Evolutionary conservation across 2,329 filamentous ascomycete species (phyloP).

Genomic region (Hypoxylon sp.): DNA sequence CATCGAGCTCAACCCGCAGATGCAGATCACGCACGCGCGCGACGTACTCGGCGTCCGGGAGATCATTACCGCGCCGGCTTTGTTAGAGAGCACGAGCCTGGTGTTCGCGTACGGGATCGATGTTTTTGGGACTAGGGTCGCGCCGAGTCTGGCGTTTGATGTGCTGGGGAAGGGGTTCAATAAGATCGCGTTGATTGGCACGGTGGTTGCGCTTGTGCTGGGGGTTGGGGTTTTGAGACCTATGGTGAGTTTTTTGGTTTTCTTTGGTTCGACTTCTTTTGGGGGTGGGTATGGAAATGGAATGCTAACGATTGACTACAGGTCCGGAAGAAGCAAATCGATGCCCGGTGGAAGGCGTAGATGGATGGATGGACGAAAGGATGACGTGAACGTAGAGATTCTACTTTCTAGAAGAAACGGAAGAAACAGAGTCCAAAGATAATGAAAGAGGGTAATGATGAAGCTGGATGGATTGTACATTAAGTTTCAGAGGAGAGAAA

Average conservation of each 20-base stretch:
- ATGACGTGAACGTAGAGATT: not conserved
- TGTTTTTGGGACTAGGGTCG: constrained; percentile 86
- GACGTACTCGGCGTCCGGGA: constrained; percentile 82
- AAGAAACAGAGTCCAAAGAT: not conserved
- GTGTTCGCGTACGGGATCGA: constrained; percentile 91
- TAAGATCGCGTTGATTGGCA: constrained; percentile 86
- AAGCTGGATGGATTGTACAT: constrained; percentile 6
- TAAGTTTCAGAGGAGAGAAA: constrained; percentile 1
- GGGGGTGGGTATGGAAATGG: not conserved
- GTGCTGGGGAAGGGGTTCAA: constrained; percentile 94
- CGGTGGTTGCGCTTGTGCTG: constrained; percentile 82
- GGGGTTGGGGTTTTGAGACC: constrained; percentile 86
- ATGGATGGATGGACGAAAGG: not conserved
- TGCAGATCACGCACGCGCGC: constrained; percentile 83
- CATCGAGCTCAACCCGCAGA: constrained; percentile 87
- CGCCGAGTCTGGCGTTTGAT: constrained; percentile 93
- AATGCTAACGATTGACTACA: constrained; percentile 47
- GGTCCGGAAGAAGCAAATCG: constrained; percentile 66
- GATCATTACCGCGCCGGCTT: constrained; percentile 81
- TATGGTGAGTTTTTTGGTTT: constrained; percentile 74
- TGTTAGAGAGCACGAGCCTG: constrained; percentile 92
- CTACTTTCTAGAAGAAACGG: not conserved
- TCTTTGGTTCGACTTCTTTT: not conserved
- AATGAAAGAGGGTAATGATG: not conserved
- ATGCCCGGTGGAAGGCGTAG: constrained; percentile 55